Evolutionary conservation across 371 early-diverging fungal genomes (phyloP), one percentile per base, ranked within the genome.

Genomic region (Smittium mucronatum): DNA sequence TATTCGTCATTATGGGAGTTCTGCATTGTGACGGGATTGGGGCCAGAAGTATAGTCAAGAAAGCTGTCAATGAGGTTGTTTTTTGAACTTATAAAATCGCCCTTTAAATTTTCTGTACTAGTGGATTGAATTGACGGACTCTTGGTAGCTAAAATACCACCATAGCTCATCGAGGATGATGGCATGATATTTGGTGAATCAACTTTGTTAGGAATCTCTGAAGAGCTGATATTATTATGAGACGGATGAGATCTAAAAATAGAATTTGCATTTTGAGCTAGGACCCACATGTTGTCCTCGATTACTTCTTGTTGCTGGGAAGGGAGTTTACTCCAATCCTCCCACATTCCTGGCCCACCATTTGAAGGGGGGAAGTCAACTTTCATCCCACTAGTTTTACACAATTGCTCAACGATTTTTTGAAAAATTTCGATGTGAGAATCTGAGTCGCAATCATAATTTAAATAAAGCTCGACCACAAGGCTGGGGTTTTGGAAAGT

Each of bases 391-490:
- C 78, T 81, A n/a, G 85, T 77, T 67, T 82, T 83, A 29, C 86
- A 84, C 29, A 91, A 70, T 0, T 85, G 79, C 74, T 84, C 86
- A 36, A 89, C 85, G 36, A 90, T 77, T 5, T 87, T 83, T 75
- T 93, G 91, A 81, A 87, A 91, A 69, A 91, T 82, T 63, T 90
- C 90, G 65, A 88, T 86, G 71, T 84, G 82, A 17, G 89, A 85
- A 71, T 87, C 83, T 47, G 84, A 80, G 69, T 89, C 92, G 75
- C 98, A 98, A 78, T 98, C 98, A 75, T 95, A 96, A 79, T 96
- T 96, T 47, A 98, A 82, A 70, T 95, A 98, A 34, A 98, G 83
- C 74, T 98, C 98, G 1, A 98, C 95, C 11, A 96, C 78, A 0
- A 91, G 83, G 57, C 88, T 85, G n/a, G 95, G 93, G 72, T 92